Evolutionary conservation across 352 stramenopile genomes (phyloP).

Genomic region (Phytophthora cajani): DNA sequence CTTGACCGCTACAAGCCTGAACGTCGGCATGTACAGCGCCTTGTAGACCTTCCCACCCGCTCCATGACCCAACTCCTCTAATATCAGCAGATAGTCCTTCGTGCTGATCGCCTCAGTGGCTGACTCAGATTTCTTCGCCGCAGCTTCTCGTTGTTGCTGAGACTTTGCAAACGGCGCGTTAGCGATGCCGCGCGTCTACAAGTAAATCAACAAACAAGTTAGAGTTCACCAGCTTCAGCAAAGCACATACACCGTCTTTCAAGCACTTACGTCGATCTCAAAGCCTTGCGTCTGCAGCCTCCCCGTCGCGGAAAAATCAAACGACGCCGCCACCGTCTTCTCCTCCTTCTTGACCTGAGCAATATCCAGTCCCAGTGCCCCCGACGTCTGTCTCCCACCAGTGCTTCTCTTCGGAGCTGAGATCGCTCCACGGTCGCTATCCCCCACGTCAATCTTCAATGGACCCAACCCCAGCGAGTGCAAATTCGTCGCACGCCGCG

Average conservation of each 20-base stretch:
- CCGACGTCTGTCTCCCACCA: constrained; percentile 48
- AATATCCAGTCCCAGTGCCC: constrained; percentile 71
- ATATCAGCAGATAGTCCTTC: constrained; percentile 69
- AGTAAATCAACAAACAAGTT: constrained; percentile 9
- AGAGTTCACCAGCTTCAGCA: background rate
- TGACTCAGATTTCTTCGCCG: constrained; percentile 20
- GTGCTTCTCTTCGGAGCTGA: constrained; percentile 19
- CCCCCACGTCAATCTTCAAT: constrained; percentile 60
- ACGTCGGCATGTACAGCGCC: constrained; percentile 88
- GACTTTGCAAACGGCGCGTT: constrained; percentile 63
- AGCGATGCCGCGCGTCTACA: constrained; percentile 76
- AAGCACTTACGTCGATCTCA: constrained; percentile 77
- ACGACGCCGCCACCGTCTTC: constrained; percentile 66
- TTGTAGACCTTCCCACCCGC: constrained; percentile 91
- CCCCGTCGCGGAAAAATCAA: constrained; percentile 83
- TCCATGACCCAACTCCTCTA: constrained; percentile 83
- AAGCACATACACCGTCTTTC: background rate
- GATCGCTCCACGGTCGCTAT: constrained; percentile 13
- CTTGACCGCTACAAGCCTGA: constrained; percentile 91
- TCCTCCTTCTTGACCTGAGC: constrained; percentile 67
- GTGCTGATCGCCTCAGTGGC: constrained; percentile 43
- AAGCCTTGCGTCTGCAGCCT: constrained; percentile 84
- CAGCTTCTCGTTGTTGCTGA: constrained; percentile 12
- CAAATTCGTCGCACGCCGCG: constrained; percentile 24
- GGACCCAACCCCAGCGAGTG: constrained; percentile 44